Evolutionary conservation across 257 asterid genomes (phyloP).

Genomic region (Nicotiana otophora): DNA sequence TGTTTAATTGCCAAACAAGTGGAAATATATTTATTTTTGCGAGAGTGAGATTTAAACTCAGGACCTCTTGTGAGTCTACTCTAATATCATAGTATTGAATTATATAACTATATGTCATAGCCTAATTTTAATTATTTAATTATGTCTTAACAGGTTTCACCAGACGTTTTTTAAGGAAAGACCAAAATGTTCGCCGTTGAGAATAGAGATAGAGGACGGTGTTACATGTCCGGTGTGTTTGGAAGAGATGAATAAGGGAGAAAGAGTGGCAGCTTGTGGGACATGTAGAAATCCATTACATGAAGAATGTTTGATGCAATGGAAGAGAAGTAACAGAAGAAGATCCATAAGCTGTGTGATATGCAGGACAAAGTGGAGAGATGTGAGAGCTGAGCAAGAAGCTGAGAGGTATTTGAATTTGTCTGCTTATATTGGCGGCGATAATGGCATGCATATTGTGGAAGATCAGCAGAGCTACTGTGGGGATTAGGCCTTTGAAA

Average conservation of each 20-base stretch:
- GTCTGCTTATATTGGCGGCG: slow-evolving; percentile 55
- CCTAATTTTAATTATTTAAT: neutral
- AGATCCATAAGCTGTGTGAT: slow-evolving; percentile 73
- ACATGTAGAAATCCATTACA: slow-evolving; percentile 77
- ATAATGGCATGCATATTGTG: slow-evolving; percentile 21
- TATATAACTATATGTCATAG: too few relatives aligned
- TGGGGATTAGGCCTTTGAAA: neutral
- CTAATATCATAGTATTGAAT: too few relatives aligned
- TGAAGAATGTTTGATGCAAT: slow-evolving; percentile 71
- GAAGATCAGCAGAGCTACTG: neutral
- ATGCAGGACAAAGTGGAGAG: slow-evolving; percentile 93
- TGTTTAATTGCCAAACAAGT: neutral
- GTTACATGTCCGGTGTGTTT: slow-evolving; percentile 73
- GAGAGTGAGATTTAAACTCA: neutral
- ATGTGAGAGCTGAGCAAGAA: slow-evolving; percentile 36
- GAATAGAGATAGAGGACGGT: slow-evolving; percentile 40
- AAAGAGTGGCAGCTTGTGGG: slow-evolving; percentile 60
- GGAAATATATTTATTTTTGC: neutral
- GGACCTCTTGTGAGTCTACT: neutral
- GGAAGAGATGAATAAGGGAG: slow-evolving; percentile 70
- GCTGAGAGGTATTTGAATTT: slow-evolving; percentile 68
- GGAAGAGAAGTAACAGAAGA: slow-evolving; percentile 80
- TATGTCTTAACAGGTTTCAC: slow-evolving; percentile 32
- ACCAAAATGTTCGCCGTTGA: slow-evolving; percentile 4
- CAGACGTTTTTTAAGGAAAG: slow-evolving; percentile 33